phyloP scores from a whole-genome alignment of 1,284 basidiomycete species.

The Somion occarium region DNA sequence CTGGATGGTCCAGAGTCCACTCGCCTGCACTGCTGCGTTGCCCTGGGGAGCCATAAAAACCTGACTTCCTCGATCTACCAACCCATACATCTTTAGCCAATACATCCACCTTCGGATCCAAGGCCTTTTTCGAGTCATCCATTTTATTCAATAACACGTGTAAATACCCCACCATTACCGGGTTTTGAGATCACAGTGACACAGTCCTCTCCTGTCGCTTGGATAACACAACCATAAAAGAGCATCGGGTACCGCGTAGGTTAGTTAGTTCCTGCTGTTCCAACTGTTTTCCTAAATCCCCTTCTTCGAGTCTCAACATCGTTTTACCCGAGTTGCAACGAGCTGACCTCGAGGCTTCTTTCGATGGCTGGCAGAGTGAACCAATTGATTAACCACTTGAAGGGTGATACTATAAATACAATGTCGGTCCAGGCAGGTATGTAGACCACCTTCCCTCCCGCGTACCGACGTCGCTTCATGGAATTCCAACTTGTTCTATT shows the following conservation, averaged over 20 bases:
- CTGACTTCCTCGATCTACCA: not conserved
- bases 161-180: not conserved
- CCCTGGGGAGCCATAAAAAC: not conserved
- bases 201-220: not conserved
- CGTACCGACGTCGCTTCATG: not conserved
- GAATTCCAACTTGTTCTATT: not conserved
- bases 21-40: not conserved
- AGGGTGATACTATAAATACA: constrained; percentile 13
- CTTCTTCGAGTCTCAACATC: not conserved
- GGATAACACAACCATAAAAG: not conserved
- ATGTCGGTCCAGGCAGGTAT: constrained; percentile 39
- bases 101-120: not conserved
- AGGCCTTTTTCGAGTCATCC: not conserved
- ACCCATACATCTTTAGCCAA: not conserved
- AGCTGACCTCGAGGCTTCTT: not conserved
- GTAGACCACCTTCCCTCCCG: constrained; percentile 7
- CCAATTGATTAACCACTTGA: constrained; percentile 25
- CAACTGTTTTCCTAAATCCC: not conserved
- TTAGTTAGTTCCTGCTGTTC: not conserved
- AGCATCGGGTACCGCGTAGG: too few relatives aligned
- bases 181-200: not conserved
- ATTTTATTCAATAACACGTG: not conserved
- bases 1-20: not conserved
- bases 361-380: constrained; percentile 25
- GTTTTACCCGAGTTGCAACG: not conserved